Evolutionary conservation across 2,329 filamentous ascomycete species (phyloP).

Genomic region (Colletotrichum sp.): DNA sequence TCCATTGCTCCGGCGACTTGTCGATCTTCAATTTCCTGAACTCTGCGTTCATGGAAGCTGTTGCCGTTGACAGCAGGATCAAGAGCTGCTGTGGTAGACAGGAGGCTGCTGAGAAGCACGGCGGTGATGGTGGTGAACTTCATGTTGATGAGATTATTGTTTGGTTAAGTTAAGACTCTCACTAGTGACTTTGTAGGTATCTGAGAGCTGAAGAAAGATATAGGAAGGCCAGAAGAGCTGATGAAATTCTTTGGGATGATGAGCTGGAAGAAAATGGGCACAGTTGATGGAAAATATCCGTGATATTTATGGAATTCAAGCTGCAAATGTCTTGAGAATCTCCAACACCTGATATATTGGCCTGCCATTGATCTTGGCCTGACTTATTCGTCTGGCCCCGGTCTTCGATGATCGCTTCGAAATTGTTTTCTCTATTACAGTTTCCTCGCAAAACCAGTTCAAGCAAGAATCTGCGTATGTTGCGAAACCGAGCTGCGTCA

Average conservation of each 20-base stretch:
- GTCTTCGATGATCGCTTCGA: not conserved
- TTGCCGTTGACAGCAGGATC: not conserved
- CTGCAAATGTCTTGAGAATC: not conserved
- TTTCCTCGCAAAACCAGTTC: not conserved
- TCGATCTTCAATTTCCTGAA: not conserved
- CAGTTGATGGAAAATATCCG: not conserved
- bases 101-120: not conserved
- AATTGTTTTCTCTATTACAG: not conserved
- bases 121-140: not conserved
- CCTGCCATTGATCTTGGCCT: not conserved
- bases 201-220: not conserved
- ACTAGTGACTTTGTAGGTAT: not conserved
- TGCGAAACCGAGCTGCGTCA: not conserved
- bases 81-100: not conserved
- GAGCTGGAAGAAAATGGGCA: not conserved
- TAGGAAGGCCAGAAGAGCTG: not conserved
- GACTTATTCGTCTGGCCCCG: not conserved
- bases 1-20: not conserved
- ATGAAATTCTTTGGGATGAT: not conserved
- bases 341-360: not conserved
- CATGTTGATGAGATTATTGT: not conserved
- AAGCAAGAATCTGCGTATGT: not conserved
- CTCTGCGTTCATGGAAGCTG: not conserved
- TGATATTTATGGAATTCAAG: not conserved
- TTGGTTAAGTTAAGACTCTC: not conserved